Evolutionary conservation across 1,139 yeast genomes (phyloP), one percentile per base, ranked within the genome.

Genomic region (Candida sp.): DNA sequence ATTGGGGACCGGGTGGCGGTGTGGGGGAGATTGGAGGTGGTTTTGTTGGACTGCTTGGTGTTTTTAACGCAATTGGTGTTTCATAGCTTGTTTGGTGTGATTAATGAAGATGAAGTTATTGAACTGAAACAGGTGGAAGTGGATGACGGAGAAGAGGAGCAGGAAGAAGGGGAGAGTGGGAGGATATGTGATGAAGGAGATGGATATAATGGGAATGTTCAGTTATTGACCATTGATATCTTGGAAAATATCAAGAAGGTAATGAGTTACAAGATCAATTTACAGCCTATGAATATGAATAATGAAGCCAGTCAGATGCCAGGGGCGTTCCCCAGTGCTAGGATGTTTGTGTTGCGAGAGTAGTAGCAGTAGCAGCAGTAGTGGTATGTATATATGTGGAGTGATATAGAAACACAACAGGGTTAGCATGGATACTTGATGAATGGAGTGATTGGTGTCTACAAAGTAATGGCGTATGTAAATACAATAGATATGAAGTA

Each of bases 1-100:
- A 73, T 77, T 17, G 81, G 81, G 0, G 81, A 77, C 51, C 55
- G 70, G 40, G 50, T 63, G 9, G 73, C 79, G 9, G 73, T 79
- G 1, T 61, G 39, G 28, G 60, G 66, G 5, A 46, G 63, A 33
- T 34, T 66, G 4, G 74, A 68, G 49, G 56, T 76, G 42, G 28
- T 76, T 7, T 7, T 57, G 3, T 62, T 65, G 28, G 81, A 77
- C 52, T 32, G 63, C 3, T 34, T 65, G 11, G 57, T 71, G 3
- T 63, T 71, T 38, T 52, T 58, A 7, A 39, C 65, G 7, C 80
- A 75, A 53, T 52, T 73, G 46, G 53, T 72, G 1, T 67, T 59
- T 51, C 78, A 72, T 54, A 63, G 66, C 47, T 51, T 77, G 23
- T 66, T 66, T 66, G 72, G 75, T 48, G 67, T 63, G 27, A 57